phyloP scores from a whole-genome alignment of 257 asterid genomes.

The Nicotiana paniculata region DNA sequence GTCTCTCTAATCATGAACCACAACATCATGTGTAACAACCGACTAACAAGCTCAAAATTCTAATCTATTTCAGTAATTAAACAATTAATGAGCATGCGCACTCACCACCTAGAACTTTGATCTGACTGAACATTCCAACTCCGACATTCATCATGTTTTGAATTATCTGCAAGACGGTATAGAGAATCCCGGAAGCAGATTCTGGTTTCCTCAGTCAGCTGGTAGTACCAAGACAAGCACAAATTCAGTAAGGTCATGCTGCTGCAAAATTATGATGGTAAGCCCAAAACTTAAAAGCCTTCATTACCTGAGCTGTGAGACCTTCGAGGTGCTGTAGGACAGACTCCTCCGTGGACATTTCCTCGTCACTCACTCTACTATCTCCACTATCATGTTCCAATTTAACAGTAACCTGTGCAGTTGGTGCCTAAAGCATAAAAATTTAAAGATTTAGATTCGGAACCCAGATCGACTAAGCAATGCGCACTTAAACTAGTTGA shows the following conservation, averaged over 20 bases:
- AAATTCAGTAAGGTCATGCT: constrained; percentile 4
- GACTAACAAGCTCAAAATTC: background rate
- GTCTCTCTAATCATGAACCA: background rate
- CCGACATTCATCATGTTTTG: constrained; percentile 22
- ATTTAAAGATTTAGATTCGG: background rate
- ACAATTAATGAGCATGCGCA: background rate
- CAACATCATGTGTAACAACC: background rate
- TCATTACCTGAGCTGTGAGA: constrained; percentile 34
- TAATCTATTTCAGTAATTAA: background rate
- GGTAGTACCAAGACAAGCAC: background rate
- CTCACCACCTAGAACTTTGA: background rate
- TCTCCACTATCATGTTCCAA: constrained; percentile 15
- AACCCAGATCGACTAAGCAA: background rate
- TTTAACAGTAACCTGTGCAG: constrained; percentile 3
- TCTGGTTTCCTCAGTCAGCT: constrained; percentile 40
- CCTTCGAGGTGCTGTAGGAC: constrained; percentile 31
- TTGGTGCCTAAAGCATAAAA: constrained; percentile 19
- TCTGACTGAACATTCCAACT: background rate
- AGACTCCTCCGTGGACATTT: constrained; percentile 24
- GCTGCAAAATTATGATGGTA: background rate
- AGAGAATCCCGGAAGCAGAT: constrained; percentile 47
- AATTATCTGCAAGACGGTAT: constrained; percentile 49
- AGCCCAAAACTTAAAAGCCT: background rate
- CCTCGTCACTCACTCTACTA: constrained; percentile 11
- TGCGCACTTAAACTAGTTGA: background rate